phyloP scores from a whole-genome alignment of 129 eudicot species.

The Tagetes patula region DNA sequence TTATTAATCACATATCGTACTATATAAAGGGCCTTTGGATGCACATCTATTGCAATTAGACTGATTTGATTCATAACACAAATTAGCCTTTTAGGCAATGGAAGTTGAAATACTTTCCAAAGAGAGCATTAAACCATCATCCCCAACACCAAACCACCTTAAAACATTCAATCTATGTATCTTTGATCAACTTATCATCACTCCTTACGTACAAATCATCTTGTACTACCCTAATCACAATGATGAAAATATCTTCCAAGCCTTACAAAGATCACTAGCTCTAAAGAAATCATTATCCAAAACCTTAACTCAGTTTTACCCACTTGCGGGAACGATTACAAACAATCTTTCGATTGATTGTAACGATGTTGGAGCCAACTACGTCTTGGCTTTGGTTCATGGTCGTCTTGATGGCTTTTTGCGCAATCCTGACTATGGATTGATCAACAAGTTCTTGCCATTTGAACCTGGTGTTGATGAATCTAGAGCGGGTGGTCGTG shows the following conservation, averaged over 20 bases:
- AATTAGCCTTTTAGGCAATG: background rate
- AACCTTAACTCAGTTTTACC: background rate
- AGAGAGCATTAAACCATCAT: background rate
- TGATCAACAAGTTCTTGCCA: background rate
- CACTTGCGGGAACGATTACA: background rate
- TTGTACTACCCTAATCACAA: background rate
- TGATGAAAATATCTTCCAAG: background rate
- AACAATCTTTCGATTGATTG: background rate
- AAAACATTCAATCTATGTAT: background rate
- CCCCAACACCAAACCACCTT: background rate
- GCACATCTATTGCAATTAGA: too few species aligned
- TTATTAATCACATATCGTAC: too few species aligned
- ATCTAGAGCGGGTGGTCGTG: background rate
- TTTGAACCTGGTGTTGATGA: background rate
- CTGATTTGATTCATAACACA: too few species aligned
- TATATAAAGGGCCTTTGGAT: too few species aligned
- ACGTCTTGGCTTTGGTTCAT: background rate
- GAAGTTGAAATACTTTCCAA: background rate
- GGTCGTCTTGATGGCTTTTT: background rate
- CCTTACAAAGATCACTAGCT: background rate
- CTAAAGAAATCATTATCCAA: background rate
- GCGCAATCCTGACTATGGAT: background rate
- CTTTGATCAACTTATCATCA: background rate
- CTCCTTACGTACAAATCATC: background rate
- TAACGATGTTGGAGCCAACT: background rate